Percentiles rank a stretch among this genome's conserved stretches.
Conservation (phyloP, 345 rosid genomes). For the Camelina hispida region DNA sequence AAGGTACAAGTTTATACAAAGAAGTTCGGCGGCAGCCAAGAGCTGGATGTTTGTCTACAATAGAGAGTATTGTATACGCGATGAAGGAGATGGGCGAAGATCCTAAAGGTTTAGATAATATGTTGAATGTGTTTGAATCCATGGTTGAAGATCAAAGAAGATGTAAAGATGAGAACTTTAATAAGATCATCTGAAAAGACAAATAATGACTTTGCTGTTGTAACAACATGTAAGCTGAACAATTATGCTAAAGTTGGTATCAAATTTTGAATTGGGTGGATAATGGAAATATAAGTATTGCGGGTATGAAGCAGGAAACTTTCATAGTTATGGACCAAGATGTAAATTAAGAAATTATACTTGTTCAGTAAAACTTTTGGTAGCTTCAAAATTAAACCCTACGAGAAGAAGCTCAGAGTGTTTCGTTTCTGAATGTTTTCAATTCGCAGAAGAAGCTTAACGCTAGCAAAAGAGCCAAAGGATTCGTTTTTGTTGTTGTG, state of each 20-base stretch:
- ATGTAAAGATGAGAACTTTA: constrained; percentile 62
- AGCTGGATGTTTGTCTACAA: constrained; percentile 74
- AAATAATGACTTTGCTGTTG: constrained; percentile 15
- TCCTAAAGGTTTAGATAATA: constrained; percentile 55
- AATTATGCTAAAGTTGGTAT: background rate
- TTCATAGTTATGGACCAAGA: background rate
- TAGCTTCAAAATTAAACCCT: constrained; percentile 7
- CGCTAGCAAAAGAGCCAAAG: constrained; percentile 25
- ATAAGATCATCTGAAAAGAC: constrained; percentile 27
- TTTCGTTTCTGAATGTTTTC: constrained; percentile 38
- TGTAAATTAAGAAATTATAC: constrained; percentile 14
- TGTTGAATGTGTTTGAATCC: constrained; percentile 75
- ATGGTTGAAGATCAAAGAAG: constrained; percentile 84
- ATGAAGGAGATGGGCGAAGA: constrained; percentile 66
- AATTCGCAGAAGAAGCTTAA: constrained; percentile 36
- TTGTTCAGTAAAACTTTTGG: constrained; percentile 5
- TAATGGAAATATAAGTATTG: background rate
- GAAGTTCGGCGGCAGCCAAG: constrained; percentile 83
- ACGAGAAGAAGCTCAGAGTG: constrained; percentile 4
- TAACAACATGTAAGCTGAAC: constrained; percentile 10
- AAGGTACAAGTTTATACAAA: constrained; percentile 61
- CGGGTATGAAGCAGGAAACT: background rate
- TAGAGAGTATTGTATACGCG: constrained; percentile 77
- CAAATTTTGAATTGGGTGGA: background rate
- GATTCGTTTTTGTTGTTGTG: constrained; percentile 1